phyloP scores from a whole-genome alignment of 768 basidiomycete species.

The Podaxis sp. region DNA sequence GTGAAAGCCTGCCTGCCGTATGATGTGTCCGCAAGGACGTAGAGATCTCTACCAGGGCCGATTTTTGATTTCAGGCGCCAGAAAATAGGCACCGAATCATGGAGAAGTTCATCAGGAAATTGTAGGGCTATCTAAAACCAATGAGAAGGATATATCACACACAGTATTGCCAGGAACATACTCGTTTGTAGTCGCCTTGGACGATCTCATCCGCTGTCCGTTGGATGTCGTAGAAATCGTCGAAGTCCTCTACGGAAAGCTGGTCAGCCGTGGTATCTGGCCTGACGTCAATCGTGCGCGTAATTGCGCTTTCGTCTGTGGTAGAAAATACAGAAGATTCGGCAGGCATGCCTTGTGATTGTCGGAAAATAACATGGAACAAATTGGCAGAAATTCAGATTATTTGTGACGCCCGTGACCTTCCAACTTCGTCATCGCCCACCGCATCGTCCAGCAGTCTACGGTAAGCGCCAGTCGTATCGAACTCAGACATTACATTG shows the following conservation, averaged over 20 bases:
- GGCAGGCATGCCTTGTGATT: conserved; percentile 16
- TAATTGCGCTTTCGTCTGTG: conserved; percentile 36
- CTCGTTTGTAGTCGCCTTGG: conserved; percentile 66
- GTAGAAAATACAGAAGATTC: conserved; percentile 45
- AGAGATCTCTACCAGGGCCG: conserved; percentile 55
- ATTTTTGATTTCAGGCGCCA: conserved; percentile 54
- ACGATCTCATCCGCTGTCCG: conserved; percentile 62
- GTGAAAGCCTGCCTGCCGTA: conserved; percentile 77
- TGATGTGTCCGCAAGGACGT: conserved; percentile 95
- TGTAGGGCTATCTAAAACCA: conserved; percentile 78
- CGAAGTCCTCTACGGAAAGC: conserved; percentile 40
- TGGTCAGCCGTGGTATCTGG: conserved; percentile 8
- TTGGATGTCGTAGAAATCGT: conserved; percentile 73
- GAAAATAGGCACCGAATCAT: conserved; percentile 84
- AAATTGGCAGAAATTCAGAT: neutral
- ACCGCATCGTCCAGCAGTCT: neutral
- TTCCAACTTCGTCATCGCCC: conserved; percentile 2
- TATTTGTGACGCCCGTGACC: conserved; percentile 5
- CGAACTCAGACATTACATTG: neutral
- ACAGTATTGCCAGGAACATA: conserved; percentile 29
- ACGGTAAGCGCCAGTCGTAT: neutral
- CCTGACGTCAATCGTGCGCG: conserved; percentile 7
- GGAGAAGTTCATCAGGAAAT: conserved; percentile 92
- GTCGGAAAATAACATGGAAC: neutral
- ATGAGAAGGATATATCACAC: neutral